Evolutionary conservation across 768 basidiomycete genomes (phyloP).

Genomic region (Cubamyces sp.): DNA sequence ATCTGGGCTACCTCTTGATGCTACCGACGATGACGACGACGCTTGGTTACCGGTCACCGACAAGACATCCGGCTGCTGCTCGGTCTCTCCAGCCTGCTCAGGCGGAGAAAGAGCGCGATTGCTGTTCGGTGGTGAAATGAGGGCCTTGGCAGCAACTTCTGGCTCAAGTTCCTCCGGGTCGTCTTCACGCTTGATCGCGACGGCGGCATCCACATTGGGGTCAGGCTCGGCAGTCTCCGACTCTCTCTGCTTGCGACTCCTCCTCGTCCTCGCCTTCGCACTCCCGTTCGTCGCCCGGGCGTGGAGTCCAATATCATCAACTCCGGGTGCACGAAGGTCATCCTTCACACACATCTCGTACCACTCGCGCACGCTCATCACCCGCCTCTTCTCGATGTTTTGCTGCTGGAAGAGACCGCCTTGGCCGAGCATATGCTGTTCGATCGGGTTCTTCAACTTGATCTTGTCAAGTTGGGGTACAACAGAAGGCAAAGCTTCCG

Average conservation of each 20-base stretch:
- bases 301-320: conserved; percentile 66
- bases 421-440: conserved; percentile 88
- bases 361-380: conserved; percentile 90
- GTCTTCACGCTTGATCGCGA: conserved; percentile 54
- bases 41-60: neutral
- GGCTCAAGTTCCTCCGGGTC: conserved; percentile 32
- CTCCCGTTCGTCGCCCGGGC: conserved; percentile 43
- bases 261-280: conserved; percentile 41
- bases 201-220: conserved; percentile 24
- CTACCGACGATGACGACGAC: conserved; percentile 7
- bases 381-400: conserved; percentile 86
- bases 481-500: conserved; percentile 70
- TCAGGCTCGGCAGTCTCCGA: conserved; percentile 52
- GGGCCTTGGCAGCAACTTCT: conserved; percentile 29
- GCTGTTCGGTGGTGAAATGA: conserved; percentile 48
- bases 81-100: conserved; percentile 19
- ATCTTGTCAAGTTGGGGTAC: conserved; percentile 71
- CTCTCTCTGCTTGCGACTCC: conserved; percentile 48
- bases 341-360: conserved; percentile 73
- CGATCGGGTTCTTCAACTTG: conserved; percentile 88
- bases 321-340: conserved; percentile 74
- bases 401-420: conserved; percentile 87
- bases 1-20: neutral
- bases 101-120: conserved; percentile 36
- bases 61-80: neutral